Evolutionary conservation across 75 land plant genomes (phyloP).

Genomic region (Cryptomeria japonica): DNA sequence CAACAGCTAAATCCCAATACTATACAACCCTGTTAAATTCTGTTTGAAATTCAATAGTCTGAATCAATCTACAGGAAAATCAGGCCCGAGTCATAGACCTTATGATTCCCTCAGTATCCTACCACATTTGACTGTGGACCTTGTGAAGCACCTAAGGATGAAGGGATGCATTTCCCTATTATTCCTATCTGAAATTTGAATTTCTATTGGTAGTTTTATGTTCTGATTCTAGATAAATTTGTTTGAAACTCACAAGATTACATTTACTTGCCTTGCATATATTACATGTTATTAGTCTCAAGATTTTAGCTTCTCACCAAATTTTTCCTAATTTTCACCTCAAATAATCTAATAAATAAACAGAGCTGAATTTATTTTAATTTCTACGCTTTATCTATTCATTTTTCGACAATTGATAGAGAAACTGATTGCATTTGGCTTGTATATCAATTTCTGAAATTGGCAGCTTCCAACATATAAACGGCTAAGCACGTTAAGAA

Average conservation of each 20-base stretch:
- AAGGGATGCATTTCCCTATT: neutral
- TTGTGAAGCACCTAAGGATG: neutral
- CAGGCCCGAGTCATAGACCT: neutral
- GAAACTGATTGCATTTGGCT: neutral
- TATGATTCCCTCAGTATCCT: neutral
- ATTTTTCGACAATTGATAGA: neutral
- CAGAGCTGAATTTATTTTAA: neutral
- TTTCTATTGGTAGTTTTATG: neutral
- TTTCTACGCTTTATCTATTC: neutral
- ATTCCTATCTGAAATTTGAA: neutral
- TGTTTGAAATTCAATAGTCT: neutral
- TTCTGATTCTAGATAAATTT: neutral
- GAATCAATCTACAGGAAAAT: neutral
- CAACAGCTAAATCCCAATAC: neutral
- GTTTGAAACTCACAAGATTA: neutral
- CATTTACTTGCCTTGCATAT: neutral
- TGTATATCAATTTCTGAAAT: neutral
- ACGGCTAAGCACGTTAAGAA: conserved; percentile 64
- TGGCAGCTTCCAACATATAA: conserved; percentile 90
- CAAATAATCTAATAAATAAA: neutral
- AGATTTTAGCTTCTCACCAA: neutral
- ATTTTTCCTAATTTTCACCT: neutral
- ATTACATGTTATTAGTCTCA: neutral
- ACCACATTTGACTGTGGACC: neutral
- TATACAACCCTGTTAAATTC: neutral